Evolutionary conservation across 305 asterid species (phyloP).

Genomic region (Fraxinus sp.): DNA sequence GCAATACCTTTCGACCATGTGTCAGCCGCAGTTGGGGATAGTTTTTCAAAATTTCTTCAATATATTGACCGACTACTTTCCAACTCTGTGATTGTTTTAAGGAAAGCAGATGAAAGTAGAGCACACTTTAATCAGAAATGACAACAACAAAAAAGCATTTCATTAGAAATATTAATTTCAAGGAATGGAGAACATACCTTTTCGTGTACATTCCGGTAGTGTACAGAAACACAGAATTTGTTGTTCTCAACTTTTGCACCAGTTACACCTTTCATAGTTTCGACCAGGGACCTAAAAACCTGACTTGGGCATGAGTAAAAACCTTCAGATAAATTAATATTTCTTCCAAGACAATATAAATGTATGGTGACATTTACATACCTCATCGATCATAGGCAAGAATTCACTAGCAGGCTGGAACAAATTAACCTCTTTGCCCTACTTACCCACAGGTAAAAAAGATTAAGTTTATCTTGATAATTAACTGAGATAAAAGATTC

Average conservation of each 20-base stretch:
- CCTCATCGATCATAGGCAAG: constrained; percentile 87
- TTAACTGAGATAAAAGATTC: background rate
- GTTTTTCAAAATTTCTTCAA: constrained; percentile 54
- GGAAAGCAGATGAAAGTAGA: background rate
- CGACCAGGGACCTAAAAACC: constrained; percentile 64
- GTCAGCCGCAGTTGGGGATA: constrained; percentile 86
- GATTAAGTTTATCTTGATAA: background rate
- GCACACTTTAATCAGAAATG: constrained; percentile 3
- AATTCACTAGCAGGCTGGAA: constrained; percentile 97
- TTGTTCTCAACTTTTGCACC: constrained; percentile 89
- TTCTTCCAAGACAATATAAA: background rate
- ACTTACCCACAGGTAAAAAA: constrained; percentile 21
- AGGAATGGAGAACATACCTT: constrained; percentile 40
- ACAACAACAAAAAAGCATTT: background rate
- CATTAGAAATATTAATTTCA: background rate
- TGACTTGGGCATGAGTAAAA: constrained; percentile 27
- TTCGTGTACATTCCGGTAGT: constrained; percentile 86
- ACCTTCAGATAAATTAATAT: background rate
- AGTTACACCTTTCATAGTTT: constrained; percentile 55
- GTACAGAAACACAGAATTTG: constrained; percentile 89
- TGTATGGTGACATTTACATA: constrained; percentile 21
- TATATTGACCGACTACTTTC: constrained; percentile 55
- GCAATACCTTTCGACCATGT: constrained; percentile 87
- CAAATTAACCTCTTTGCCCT: constrained; percentile 81
- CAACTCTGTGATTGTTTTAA: constrained; percentile 57